A percentile compares a stretch with the other conserved stretches of the same genome.
phyloP scores from a whole-genome alignment of 345 rosid species.

The Cardamine resedifolia region DNA sequence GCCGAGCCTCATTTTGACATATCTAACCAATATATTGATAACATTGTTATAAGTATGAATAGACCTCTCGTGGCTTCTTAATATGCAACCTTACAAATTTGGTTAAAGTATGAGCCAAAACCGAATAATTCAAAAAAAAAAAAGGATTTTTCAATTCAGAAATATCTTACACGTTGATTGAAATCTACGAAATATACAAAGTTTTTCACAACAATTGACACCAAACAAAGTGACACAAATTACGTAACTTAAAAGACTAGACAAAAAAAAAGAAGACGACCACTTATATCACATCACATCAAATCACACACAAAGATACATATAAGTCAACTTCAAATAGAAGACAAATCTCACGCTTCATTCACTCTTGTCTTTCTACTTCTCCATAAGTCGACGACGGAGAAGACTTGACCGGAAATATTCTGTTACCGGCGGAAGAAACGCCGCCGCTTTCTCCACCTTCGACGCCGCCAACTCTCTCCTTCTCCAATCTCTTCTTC shows the following conservation, averaged over 20 bases:
- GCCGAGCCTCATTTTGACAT: not conserved
- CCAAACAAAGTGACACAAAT: conserved; percentile 5
- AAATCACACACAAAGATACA: conserved; percentile 16
- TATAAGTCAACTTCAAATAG: not conserved
- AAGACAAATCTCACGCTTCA: conserved; percentile 15
- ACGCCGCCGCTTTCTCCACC: conserved; percentile 17
- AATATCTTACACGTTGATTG: not conserved
- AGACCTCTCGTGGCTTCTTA: not conserved
- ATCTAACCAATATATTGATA: not conserved
- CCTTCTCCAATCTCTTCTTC: conserved; percentile 37
- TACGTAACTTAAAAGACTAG: conserved; percentile 12
- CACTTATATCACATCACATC: conserved; percentile 21
- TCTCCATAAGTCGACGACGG: conserved; percentile 14
- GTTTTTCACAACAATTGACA: not conserved
- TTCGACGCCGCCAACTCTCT: conserved; percentile 10
- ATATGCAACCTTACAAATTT: not conserved
- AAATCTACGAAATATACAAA: not conserved
- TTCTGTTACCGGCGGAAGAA: conserved; percentile 34
- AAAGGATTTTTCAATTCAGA: not conserved
- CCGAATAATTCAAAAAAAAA: not conserved
- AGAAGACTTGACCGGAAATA: conserved; percentile 34
- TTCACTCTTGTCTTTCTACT: conserved; percentile 22
- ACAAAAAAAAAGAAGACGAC: not conserved
- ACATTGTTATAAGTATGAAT: not conserved
- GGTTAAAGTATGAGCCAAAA: not conserved